These are phyloP conservation scores for Penicillium coffeae DNA, from an alignment of 495 filamentous ascomycete species.

Conservation along the genomic window DNA sequence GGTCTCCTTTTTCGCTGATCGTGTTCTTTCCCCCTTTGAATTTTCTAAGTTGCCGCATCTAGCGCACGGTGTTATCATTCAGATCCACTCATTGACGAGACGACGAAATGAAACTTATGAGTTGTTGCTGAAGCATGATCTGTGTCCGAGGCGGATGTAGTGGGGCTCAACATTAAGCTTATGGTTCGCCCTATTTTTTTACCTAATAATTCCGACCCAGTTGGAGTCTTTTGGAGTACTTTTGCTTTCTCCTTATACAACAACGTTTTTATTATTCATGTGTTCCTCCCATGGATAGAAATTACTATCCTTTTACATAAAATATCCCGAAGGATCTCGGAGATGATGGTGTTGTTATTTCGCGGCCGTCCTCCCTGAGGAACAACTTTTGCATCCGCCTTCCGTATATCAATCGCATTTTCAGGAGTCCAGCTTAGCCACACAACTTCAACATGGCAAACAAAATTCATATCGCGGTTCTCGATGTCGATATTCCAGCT, in stretches of 20 bases:
- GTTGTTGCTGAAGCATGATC: not conserved
- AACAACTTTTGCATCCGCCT: not conserved
- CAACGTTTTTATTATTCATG: slow-evolving; percentile 17
- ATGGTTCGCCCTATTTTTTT: slow-evolving; percentile 15
- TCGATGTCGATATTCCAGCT: slow-evolving; percentile 33
- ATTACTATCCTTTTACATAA: slow-evolving; percentile 16
- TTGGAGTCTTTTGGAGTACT: slow-evolving; percentile 22
- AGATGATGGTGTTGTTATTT: slow-evolving; percentile 2
- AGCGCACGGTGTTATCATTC: slow-evolving; percentile 17
- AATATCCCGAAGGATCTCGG: slow-evolving; percentile 3
- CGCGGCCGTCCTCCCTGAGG: not conserved
- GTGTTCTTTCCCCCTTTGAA: slow-evolving; percentile 1
- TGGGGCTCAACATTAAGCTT: slow-evolving; percentile 23
- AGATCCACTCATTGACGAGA: not conserved
- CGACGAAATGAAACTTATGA: not conserved
- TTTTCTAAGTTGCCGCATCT: slow-evolving; percentile 11
- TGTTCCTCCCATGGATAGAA: not conserved
- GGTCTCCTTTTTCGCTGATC: too few relatives aligned
- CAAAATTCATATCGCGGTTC: slow-evolving; percentile 31
- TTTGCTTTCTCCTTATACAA: slow-evolving; percentile 6
- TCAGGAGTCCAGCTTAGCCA: not conserved
- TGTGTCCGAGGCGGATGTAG: not conserved
- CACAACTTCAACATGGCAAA: slow-evolving; percentile 15
- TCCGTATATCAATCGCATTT: not conserved
- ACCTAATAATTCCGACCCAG: slow-evolving; percentile 18